Conservation (phyloP, 768 basidiomycete genomes). For the Mrakia frigida region DNA sequence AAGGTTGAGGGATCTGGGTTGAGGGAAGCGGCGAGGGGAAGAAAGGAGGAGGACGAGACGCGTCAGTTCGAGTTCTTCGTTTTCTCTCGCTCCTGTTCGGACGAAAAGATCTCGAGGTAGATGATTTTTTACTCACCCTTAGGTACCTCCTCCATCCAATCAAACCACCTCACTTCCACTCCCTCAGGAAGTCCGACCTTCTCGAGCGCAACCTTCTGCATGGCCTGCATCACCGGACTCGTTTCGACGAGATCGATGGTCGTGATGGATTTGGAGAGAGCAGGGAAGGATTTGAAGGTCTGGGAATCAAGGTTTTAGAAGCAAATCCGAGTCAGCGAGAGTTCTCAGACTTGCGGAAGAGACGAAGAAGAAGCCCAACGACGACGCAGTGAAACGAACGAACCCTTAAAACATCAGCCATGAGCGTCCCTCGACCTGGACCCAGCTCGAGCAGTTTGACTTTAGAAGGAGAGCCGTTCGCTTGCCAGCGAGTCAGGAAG, state of each 20-base stretch:
- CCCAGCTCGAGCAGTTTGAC: constrained; percentile 85
- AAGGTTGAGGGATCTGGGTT: constrained; percentile 48
- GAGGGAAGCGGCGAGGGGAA: too few species aligned
- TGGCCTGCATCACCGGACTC: constrained; percentile 58
- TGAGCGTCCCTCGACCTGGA: constrained; percentile 86
- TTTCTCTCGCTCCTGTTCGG: constrained; percentile 35
- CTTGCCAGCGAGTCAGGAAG: constrained; percentile 70
- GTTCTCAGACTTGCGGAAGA: not conserved
- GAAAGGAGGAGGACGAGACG: constrained; percentile 31
- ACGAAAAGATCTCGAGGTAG: not conserved
- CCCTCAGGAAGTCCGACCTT: constrained; percentile 25
- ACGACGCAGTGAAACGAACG: constrained; percentile 38
- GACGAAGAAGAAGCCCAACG: not conserved
- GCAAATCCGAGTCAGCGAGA: not conserved
- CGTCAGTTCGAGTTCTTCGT: not conserved
- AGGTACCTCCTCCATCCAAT: constrained; percentile 63
- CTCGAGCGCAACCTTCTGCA: constrained; percentile 57
- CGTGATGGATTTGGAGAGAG: not conserved
- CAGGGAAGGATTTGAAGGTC: constrained; percentile 43
- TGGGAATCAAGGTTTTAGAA: constrained; percentile 32
- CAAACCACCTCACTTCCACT: constrained; percentile 60
- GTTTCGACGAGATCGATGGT: constrained; percentile 74
- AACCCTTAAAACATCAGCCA: constrained; percentile 82
- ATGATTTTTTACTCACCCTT: constrained; percentile 40
- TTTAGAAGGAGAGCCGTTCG: constrained; percentile 49